A percentile compares a stretch with the other conserved stretches of the same genome.
These are phyloP conservation scores for Podaxis pistillaris DNA, from an alignment of 768 basidiomycete genomes.

Conservation along the genomic window DNA sequence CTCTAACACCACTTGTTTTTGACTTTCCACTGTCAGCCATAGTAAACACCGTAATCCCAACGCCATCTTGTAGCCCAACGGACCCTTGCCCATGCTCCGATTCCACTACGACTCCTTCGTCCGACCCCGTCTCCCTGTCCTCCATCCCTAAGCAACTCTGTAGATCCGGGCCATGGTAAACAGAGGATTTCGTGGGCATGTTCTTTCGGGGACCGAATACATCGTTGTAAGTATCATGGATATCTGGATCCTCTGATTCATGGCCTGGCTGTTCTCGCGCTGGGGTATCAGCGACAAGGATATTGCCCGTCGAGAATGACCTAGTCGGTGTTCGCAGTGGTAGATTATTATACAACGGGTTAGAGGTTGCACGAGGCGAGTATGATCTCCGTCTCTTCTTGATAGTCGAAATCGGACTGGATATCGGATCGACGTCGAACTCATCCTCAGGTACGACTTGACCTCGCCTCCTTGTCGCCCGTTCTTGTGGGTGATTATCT, in stretches of 20 bases:
- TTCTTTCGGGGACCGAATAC: background rate
- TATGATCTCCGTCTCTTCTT: constrained; percentile 18
- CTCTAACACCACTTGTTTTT: too few species aligned
- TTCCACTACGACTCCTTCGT: background rate
- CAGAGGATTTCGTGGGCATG: background rate
- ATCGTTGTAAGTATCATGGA: background rate
- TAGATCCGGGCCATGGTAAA: constrained; percentile 12
- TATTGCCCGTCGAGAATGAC: constrained; percentile 8
- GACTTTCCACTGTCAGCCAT: background rate
- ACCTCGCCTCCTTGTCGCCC: background rate
- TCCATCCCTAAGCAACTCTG: constrained; percentile 11
- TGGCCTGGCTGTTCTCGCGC: background rate
- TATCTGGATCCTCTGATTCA: background rate
- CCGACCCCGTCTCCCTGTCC: background rate
- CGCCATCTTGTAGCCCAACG: background rate
- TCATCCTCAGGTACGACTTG: constrained; percentile 17
- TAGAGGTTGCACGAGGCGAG: background rate
- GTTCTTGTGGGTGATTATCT: background rate
- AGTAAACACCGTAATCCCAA: too few species aligned
- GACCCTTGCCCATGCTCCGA: background rate
- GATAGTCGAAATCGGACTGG: constrained; percentile 27
- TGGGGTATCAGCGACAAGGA: constrained; percentile 11
- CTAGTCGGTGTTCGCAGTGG: constrained; percentile 5
- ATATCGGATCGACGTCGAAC: constrained; percentile 25
- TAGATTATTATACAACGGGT: background rate